Evolutionary conservation across 2,329 filamentous ascomycete genomes (phyloP), one percentile per base, ranked within the genome.

Genomic region (Penicillium sp.): DNA sequence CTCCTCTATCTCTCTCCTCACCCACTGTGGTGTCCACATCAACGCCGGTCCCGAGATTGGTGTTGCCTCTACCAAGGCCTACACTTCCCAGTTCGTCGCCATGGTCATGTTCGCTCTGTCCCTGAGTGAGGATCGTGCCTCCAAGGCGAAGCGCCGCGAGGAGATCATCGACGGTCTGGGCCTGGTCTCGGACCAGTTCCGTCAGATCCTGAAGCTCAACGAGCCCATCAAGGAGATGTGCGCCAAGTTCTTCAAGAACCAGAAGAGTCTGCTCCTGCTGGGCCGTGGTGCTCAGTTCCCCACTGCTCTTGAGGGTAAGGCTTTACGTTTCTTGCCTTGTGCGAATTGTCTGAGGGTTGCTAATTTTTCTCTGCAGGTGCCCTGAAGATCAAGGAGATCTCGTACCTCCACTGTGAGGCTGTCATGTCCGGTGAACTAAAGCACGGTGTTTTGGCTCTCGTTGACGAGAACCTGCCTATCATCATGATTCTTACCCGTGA

Each of bases 391-490:
- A 99, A 99, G 87, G 95, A 99, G 82, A 99, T 99, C 72, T 98
- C 94, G 18, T 99, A 99, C 80, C 90, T 99, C 60, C 95, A 99
- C 81, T 99, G 95, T 79, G 95, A 99, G 82, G 95, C 95, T 70
- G 95, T 99, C 83, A 99, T 99, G 95, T 98, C 95, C 65, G 95
- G 95, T 79, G 95, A 99, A 82, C 86, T 99, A 71, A 99, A 99
- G 87, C 95, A 99, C 79, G 95, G 95, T 84, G 95, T 99, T 54
- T 83, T 99, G 75, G 95, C 95, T 54, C 85, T 99, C 63, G 95
- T 99, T 60, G 95, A 99, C 72, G 95, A 99, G 85, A 94, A 96
- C 80, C 87, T 99, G 39, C 95, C 95, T 63, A 99, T 99, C 77
- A 96, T 99, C 79, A 99, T 99, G 95, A 98, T 99, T 73, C 85